Base-by-base conservation (phyloP, 1,139 yeast species). In the Yamadazyma trypodendri region DNA sequence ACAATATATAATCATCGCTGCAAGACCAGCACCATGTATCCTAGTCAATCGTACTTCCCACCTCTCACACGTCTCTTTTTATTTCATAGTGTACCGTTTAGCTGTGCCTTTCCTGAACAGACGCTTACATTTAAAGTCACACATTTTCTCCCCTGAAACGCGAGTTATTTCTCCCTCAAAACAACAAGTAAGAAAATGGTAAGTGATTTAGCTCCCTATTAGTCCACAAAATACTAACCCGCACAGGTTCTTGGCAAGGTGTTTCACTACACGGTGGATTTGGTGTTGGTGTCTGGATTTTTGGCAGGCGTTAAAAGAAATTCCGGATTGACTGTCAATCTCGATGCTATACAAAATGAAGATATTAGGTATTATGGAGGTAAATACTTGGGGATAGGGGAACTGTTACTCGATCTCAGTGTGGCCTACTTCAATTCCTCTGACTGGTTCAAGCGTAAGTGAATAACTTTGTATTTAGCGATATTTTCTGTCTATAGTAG, bases 291-390 rank as follows among this genome's bases (percentile, higher is more conserved):
- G 4, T 84, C 96, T 1, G 84, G 96, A 0, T 77, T 89, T 38
- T 68, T 92, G 39, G 96, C 97, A 1, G 97, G 97, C 2, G 80
- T 92, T 36, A 87, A 84, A 62, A 78, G 96, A 58, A 81, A 82
- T 50, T 84, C 97, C 3, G 97, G 97, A 0, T 68, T 90, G 31
- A 76, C 88, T 6, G 68, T 68, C 10, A 56, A 69, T 42, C 49
- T 66, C 23, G 71, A 66, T 21, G 31, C 49, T 8, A 46, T 68
- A 31, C 57, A 55, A 22, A 65, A 56, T 43, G 61, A 77, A 35
- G 84, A 81, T 28, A 65, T 83, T 10, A 75, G 75, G 52, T 69
- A 74, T 31, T 82, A 84, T 52, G 66, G 82, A 13, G 65, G 66
- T 24, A 83, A 79, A 53, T 92, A 88, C 56, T 72, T 92, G 48